phyloP scores from a whole-genome alignment of 2,329 filamentous ascomycete species.

The Clonostachys chloroleuca region DNA sequence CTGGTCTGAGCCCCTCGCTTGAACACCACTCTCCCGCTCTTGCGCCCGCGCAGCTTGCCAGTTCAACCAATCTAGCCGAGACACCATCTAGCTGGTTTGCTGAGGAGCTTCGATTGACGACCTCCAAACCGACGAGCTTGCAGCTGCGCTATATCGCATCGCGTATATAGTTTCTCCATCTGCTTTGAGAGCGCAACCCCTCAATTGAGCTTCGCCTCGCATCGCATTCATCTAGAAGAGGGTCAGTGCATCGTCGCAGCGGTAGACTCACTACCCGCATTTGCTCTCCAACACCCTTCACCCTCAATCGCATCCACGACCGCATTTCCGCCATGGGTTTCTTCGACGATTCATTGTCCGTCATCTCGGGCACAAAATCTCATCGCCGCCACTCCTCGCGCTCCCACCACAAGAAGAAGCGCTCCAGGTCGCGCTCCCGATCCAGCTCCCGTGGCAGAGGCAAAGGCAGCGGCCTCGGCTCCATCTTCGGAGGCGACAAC shows the following conservation, averaged over 20 bases:
- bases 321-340: slow-evolving; percentile 13
- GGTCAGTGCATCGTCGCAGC: too few species aligned
- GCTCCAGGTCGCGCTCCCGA: slow-evolving; percentile 32
- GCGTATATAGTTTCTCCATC: not conserved
- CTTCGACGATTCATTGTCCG: slow-evolving; percentile 23
- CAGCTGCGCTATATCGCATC: too few species aligned
- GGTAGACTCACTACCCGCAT: too few species aligned
- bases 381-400: slow-evolving; percentile 16
- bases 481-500: slow-evolving; percentile 25
- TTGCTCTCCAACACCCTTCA: not conserved
- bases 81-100: too few species aligned
- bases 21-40: too few species aligned
- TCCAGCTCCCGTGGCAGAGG: slow-evolving; percentile 26
- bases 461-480: slow-evolving; percentile 17
- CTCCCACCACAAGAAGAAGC: slow-evolving; percentile 20
- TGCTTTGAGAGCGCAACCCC: not conserved
- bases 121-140: too few species aligned
- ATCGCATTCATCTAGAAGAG: not conserved
- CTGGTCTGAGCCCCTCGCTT: too few species aligned
- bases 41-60: too few species aligned
- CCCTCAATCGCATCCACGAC: not conserved
- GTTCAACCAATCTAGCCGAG: too few species aligned
- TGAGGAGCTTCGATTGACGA: too few species aligned
- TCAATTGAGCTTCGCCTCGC: not conserved
- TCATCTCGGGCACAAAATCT: slow-evolving; percentile 19